Evolutionary conservation across 495 filamentous ascomycete species (phyloP).

Genomic region (Hypoxylon perforatum): DNA sequence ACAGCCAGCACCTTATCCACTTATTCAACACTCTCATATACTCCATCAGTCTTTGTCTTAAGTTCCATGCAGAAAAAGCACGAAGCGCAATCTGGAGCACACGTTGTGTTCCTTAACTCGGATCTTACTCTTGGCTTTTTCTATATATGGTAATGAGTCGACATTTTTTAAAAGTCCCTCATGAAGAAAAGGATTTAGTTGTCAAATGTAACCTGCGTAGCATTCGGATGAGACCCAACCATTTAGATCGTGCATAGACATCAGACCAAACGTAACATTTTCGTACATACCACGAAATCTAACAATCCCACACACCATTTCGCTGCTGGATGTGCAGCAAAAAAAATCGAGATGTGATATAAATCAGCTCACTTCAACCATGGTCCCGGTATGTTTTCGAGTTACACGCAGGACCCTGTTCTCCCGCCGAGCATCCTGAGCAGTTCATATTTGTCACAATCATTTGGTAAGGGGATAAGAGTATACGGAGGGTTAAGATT

Average conservation of each 20-base stretch:
- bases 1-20: neutral
- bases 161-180: constrained; percentile 17
- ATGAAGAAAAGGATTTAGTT: neutral
- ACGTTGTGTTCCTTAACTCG: neutral
- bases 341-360: constrained; percentile 16
- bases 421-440: too few species aligned
- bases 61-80: neutral
- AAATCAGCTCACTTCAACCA: constrained; percentile 9
- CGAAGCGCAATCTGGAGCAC: neutral
- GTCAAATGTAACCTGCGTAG: constrained; percentile 17
- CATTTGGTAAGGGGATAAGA: too few species aligned
- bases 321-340: constrained; percentile 6
- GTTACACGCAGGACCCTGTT: neutral
- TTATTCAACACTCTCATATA: neutral
- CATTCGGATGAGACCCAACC: constrained; percentile 31
- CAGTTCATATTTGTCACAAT: too few species aligned
- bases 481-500: too few species aligned
- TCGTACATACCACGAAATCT: constrained; percentile 11
- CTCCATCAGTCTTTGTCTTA: neutral
- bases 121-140: constrained; percentile 27
- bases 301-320: constrained; percentile 16
- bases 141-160: constrained; percentile 7
- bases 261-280: constrained; percentile 2
- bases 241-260: constrained; percentile 23
- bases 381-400: neutral